These are phyloP conservation scores for Chloropicon primus DNA, from an alignment of 139 green algal genomes.

Conservation along the genomic window DNA sequence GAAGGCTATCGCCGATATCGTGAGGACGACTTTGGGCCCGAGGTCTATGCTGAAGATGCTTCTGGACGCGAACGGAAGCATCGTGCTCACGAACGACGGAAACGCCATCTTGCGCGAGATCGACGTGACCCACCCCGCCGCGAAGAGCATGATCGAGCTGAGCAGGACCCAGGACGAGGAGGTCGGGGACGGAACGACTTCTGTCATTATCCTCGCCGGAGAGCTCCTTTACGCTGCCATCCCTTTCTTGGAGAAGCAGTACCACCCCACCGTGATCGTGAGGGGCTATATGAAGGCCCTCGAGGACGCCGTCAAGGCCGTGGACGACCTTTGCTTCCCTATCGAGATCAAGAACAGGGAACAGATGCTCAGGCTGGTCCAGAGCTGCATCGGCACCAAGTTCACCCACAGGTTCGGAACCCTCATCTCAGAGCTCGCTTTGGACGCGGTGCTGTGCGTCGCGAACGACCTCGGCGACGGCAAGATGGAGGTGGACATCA, in stretches of 20 bases:
- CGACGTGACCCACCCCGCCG: slow-evolving; percentile 90
- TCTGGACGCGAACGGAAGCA: slow-evolving; percentile 89
- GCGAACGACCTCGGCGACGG: slow-evolving; percentile 38
- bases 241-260: slow-evolving; percentile 79
- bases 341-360: slow-evolving; percentile 69
- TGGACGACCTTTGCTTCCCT: slow-evolving; percentile 14
- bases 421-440: slow-evolving; percentile 85
- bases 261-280: slow-evolving; percentile 95
- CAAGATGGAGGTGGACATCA: slow-evolving; percentile 88
- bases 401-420: slow-evolving; percentile 87
- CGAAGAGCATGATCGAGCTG: slow-evolving; percentile 98
- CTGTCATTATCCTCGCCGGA: slow-evolving; percentile 92
- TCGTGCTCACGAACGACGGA: slow-evolving; percentile 97
- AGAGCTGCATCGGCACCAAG: slow-evolving; percentile 93
- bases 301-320: neutral
- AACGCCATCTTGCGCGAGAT: slow-evolving; percentile 97
- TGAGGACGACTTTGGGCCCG: slow-evolving; percentile 90
- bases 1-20: slow-evolving; percentile 95
- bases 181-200: slow-evolving; percentile 98
- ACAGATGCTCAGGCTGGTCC: slow-evolving; percentile 90
- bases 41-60: slow-evolving; percentile 99
- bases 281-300: slow-evolving; percentile 42
- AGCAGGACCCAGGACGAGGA: slow-evolving; percentile 94
- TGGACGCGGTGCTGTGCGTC: slow-evolving; percentile 83
- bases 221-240: slow-evolving; percentile 86